Evolutionary conservation across 164 flowering plant genomes (phyloP), one percentile per base, ranked within the genome.

Genomic region (Cinnamomum micranthum): DNA sequence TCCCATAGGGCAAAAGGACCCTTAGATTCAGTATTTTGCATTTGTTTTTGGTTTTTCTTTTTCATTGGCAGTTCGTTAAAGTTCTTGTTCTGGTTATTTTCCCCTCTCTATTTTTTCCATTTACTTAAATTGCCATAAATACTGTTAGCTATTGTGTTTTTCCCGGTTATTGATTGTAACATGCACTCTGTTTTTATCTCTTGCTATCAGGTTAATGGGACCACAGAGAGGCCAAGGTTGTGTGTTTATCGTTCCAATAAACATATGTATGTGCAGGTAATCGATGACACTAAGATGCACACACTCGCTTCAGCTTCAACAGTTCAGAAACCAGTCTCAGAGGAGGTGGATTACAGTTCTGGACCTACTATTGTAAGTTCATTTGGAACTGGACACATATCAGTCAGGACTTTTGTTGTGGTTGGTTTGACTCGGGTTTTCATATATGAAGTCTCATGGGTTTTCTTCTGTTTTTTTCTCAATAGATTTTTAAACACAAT

Each of bases 221-320:
- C 98, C 35, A 76, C 98, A 6, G 99, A 95, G 76, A 90, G 99
- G 79, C 99, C 99, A 71, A 86, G 99, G 78, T 69, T 95, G 78
- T 85, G 84, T 72, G 95, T 95, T 68, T 95, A 89, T 81, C 93
- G 98, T 31, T 95, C 99, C 76, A 93, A 91, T 90, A 93, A 93
- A 82, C 95, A 95, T 80, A 73, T 95, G 24, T 90, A 89, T 84
- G 98, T 83, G 65, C 99, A 95, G 78, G 99, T 95, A 78, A 93
- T 95, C 60, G 99, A 95, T 78, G 99, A 95, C 81, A 77, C 86
- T 41, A 95, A 92, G 86, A 95, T 95, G 99, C 97, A 93, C 70
- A 95, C 99, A 20, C 90, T 95, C 76, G 95, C 98, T 79, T 82
- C 98, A 7, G 99, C 91, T 73, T 93, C 98, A 13, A 95, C 99